These are phyloP conservation scores for Cyclanthera cordifolia DNA, from an alignment of 306 rosid species.

Conservation along the genomic window DNA sequence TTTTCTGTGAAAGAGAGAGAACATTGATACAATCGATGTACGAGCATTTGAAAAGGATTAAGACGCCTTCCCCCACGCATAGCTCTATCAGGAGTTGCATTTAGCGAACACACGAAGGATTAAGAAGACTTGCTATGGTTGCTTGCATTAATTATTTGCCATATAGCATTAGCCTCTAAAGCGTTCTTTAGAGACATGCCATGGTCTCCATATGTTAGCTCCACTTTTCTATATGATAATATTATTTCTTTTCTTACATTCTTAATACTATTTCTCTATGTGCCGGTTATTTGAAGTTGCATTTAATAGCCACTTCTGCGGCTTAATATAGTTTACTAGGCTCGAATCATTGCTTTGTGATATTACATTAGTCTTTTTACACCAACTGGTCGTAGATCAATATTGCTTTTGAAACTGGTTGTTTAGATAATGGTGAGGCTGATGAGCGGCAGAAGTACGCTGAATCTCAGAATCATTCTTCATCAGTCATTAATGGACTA, in stretches of 20 bases:
- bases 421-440: slow-evolving; percentile 51
- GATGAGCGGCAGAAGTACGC: slow-evolving; percentile 50
- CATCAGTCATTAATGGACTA: slow-evolving; percentile 42
- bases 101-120: not conserved
- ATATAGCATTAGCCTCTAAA: not conserved
- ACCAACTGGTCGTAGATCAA: not conserved
- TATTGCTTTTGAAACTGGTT: slow-evolving; percentile 21
- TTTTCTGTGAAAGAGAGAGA: not conserved
- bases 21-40: not conserved
- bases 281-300: not conserved
- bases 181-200: not conserved
- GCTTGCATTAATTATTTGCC: not conserved
- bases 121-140: slow-evolving; percentile 3
- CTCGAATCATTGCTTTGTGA: slow-evolving; percentile 3
- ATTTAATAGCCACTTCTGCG: not conserved
- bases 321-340: not conserved
- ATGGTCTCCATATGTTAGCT: not conserved
- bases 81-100: not conserved
- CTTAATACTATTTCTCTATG: not conserved
- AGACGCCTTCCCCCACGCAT: not conserved
- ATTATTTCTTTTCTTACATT: not conserved
- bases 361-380: not conserved
- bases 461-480: slow-evolving; percentile 42
- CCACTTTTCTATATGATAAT: not conserved
- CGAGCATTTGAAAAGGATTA: not conserved